Conservation (phyloP, 257 asterid species). For the Perilla frutescens region DNA sequence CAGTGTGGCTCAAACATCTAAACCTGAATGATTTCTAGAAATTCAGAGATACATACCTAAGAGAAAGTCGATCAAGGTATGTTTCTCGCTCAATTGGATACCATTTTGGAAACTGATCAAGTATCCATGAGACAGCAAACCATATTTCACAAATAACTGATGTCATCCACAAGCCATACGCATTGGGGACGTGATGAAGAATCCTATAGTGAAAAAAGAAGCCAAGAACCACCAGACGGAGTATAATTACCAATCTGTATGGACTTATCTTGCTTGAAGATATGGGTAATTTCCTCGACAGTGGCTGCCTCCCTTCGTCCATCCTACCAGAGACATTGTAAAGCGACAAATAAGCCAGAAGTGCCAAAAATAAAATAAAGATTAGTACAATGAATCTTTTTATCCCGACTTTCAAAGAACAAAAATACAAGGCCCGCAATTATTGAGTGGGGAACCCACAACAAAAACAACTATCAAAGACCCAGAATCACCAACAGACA, state of each 20-base stretch:
- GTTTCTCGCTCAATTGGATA: slow-evolving; percentile 84
- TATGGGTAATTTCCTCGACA: slow-evolving; percentile 79
- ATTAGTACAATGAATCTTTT: background rate
- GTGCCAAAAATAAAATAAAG: slow-evolving; percentile 3
- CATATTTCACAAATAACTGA: slow-evolving; percentile 94
- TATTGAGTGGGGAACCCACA: background rate
- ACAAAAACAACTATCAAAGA: background rate
- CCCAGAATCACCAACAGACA: background rate
- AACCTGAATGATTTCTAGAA: background rate
- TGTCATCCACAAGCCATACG: slow-evolving; percentile 81
- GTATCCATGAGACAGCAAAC: slow-evolving; percentile 91
- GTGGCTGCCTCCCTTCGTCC: slow-evolving; percentile 96
- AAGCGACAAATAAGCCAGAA: slow-evolving; percentile 12
- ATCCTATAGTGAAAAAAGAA: slow-evolving; percentile 82
- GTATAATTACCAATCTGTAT: slow-evolving; percentile 71
- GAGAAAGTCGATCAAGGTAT: slow-evolving; percentile 88
- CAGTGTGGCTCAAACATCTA: background rate
- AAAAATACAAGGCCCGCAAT: background rate
- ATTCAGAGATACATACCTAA: slow-evolving; percentile 51
- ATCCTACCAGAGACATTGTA: slow-evolving; percentile 53
- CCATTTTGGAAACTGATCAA: slow-evolving; percentile 95
- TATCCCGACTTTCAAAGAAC: background rate
- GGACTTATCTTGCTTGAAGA: slow-evolving; percentile 87
- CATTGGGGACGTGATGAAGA: slow-evolving; percentile 76
- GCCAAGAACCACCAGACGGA: slow-evolving; percentile 79